Evolutionary conservation across 2,329 filamentous ascomycete genomes (phyloP), one percentile per base, ranked within the genome.

Genomic region (Septoria linicola): DNA sequence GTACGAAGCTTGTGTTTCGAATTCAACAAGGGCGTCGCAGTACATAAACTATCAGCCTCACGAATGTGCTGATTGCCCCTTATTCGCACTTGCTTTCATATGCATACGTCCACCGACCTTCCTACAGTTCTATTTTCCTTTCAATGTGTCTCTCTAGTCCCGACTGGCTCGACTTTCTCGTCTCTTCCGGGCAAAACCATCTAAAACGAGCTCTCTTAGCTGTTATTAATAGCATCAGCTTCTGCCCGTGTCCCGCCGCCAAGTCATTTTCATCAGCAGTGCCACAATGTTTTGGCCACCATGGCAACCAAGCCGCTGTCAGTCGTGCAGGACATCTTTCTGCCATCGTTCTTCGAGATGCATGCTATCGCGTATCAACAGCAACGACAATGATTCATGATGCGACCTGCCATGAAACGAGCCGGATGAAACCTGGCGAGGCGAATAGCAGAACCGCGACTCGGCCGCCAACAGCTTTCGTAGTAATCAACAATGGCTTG

Each of bases 401-500:
- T 27, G 5, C n/a, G n/a, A 10, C 23, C 5, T 27, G 10, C 23
- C 23, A 27, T 27, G 23, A 5, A 27, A 27, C 10, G 10, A 27
- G 23, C 23, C 23, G 10, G 23, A 27, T 27, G 5, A 27, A 10
- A 27, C 5, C 10, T 27, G 23, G 10, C 23, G 23, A 10, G 10
- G 23, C 23, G 10, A 27, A 27, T 10, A 27, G 10, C n/a, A 27
- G 5, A 27, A 27, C 23, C 5, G 23, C 23, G 5, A 27, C 23
- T n/a, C 5, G 23, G 5, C 43, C 21, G 43, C 43, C 34, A 39
- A 40, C 35, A 8, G 35, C 21, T 32, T 14, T 19, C 16, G 34
- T 21, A 47, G 43, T 47, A 47, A 47, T 47, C 42, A 45, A 23
- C 43, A 17, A 21, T 47, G 43, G 34, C 23, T 30, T 27, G 34